Conservation (phyloP, 257 asterid species). For the Euphrasia confusa region DNA sequence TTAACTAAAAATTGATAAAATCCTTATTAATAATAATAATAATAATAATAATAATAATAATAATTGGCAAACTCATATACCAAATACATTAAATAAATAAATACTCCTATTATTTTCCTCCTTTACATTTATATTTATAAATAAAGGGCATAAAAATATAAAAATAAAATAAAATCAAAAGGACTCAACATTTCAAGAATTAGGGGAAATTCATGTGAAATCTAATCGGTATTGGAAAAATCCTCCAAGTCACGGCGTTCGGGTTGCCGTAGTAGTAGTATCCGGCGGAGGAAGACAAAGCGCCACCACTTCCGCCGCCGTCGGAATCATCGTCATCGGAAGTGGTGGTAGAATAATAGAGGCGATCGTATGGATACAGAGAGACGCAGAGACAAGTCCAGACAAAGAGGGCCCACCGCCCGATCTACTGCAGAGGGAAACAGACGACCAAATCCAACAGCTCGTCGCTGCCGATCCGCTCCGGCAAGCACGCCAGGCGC, state of each 20-base stretch:
- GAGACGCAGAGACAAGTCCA: constrained; percentile 48
- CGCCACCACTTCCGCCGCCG: constrained; percentile 12
- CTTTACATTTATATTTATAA: no score
- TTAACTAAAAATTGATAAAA: no score
- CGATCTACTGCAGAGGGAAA: constrained; percentile 45
- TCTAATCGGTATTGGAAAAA: background rate
- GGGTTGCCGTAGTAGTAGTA: background rate
- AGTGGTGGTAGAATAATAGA: constrained; percentile 19
- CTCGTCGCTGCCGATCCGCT: constrained; percentile 36
- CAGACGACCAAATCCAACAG: constrained; percentile 41
- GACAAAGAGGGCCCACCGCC: constrained; percentile 34
- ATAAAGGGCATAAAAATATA: no score
- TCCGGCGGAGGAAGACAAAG: constrained; percentile 16
- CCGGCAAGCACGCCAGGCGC: constrained; percentile 41
- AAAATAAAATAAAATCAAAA: no score
- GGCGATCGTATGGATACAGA: constrained; percentile 28
- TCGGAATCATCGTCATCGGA: constrained; percentile 8
- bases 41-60: no score
- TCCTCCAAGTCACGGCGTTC: background rate
- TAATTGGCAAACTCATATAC: no score
- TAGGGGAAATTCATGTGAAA: background rate
- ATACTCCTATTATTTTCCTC: no score
- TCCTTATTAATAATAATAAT: no score
- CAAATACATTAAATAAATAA: no score
- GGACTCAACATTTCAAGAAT: no score